These are phyloP conservation scores for Tinospora cordifolia DNA, from an alignment of 164 flowering plant species.

Conservation along the genomic window DNA sequence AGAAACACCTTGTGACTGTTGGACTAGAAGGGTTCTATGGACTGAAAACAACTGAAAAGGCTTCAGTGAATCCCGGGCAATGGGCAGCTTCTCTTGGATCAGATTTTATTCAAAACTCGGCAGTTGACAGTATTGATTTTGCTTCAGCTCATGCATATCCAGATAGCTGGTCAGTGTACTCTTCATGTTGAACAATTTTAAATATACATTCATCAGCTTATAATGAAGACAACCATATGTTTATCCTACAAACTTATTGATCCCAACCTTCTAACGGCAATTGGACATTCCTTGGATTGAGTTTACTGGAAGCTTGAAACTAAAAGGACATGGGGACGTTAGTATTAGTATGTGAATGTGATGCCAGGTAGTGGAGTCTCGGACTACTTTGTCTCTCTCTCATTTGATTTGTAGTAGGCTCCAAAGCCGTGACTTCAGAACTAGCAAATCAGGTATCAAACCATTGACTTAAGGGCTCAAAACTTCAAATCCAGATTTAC, in stretches of 20 bases:
- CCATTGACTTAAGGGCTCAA: too few relatives aligned
- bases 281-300: background rate
- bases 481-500: too few relatives aligned
- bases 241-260: background rate
- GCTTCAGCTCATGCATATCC: conserved; percentile 69
- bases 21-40: conserved; percentile 68
- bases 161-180: conserved; percentile 50
- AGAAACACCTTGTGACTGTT: conserved; percentile 54
- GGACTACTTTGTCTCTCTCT: too few relatives aligned
- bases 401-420: too few relatives aligned
- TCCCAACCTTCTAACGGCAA: background rate
- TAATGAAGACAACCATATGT: background rate
- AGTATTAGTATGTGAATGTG: background rate
- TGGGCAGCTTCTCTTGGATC: conserved; percentile 62
- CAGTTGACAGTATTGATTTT: conserved; percentile 45
- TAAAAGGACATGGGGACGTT: background rate
- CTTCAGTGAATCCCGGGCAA: conserved; percentile 44
- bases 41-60: conserved; percentile 23
- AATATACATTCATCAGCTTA: background rate
- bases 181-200: background rate
- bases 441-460: too few relatives aligned
- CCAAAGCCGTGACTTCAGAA: too few relatives aligned
- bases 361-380: background rate
- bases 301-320: background rate
- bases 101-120: conserved; percentile 53